These are phyloP conservation scores for Fusarium camptoceras DNA, from an alignment of 2,329 filamentous ascomycete species.

Conservation along the genomic window DNA sequence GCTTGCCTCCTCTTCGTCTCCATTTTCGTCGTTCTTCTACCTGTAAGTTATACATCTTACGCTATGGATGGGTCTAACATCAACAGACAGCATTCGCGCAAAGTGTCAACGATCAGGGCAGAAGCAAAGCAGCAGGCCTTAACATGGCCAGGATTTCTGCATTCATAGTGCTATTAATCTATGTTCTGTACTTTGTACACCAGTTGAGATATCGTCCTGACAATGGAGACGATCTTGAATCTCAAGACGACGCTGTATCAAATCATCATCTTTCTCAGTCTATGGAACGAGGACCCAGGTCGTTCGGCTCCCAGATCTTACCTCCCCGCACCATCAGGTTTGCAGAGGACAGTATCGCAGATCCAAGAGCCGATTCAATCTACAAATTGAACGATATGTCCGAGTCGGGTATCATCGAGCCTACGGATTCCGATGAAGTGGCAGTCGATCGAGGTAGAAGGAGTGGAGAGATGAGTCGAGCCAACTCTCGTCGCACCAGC, in stretches of 20 bases:
- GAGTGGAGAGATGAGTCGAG: not conserved
- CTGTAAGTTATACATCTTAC: conserved; percentile 39
- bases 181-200: conserved; percentile 78
- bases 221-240: conserved; percentile 77
- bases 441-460: not conserved
- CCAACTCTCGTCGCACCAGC: too few relatives aligned
- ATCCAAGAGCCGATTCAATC: conserved; percentile 7
- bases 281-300: not conserved
- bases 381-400: not conserved
- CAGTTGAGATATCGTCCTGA: conserved; percentile 73
- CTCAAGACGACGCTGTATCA: conserved; percentile 59
- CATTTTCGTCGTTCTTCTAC: conserved; percentile 53
- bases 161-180: conserved; percentile 78
- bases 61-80: not conserved
- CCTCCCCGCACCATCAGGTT: conserved; percentile 48
- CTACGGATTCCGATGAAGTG: not conserved
- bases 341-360: conserved; percentile 37
- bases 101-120: conserved; percentile 63
- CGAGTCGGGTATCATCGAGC: not conserved
- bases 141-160: conserved; percentile 82
- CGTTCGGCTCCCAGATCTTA: not conserved
- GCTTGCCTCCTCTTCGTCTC: conserved; percentile 53
- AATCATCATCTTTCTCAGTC: not conserved
- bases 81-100: conserved; percentile 56
- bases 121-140: conserved; percentile 71